Conservation (phyloP, 371 early-diverging fungal genomes). For the Capillidium heterosporum region DNA sequence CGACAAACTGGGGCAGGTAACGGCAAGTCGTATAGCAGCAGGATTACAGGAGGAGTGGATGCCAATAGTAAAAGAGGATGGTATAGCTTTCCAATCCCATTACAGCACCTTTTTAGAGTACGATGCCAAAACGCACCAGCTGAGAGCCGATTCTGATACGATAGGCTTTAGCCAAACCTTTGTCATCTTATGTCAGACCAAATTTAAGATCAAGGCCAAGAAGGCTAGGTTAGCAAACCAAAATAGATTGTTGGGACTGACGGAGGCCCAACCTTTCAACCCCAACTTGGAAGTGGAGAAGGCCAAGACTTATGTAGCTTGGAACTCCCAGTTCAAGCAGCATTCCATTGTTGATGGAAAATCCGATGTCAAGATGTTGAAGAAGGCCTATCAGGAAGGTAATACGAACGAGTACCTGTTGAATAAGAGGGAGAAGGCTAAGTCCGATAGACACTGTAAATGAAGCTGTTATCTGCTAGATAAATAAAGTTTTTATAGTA, state of each 20-base stretch:
- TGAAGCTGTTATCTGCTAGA: no score
- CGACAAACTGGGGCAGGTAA: constrained; percentile 68
- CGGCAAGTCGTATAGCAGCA: constrained; percentile 50
- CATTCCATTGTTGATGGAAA: constrained; percentile 16
- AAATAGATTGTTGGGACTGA: background rate
- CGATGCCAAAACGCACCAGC: constrained; percentile 24
- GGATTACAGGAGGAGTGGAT: constrained; percentile 70
- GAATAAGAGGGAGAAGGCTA: constrained; percentile 60
- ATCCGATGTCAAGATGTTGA: constrained; percentile 25
- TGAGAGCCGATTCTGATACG: constrained; percentile 48
- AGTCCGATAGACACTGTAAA: constrained; percentile 72
- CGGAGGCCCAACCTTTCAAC: background rate
- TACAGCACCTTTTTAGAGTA: constrained; percentile 37
- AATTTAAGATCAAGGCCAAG: constrained; percentile 14
- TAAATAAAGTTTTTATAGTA: no score
- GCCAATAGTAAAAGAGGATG: constrained; percentile 44
- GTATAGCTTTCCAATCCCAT: constrained; percentile 41
- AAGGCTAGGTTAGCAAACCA: background rate
- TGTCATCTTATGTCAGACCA: constrained; percentile 45
- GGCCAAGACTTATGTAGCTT: constrained; percentile 13
- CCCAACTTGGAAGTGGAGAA: background rate
- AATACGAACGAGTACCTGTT: constrained; percentile 53
- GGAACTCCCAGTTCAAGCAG: constrained; percentile 35
- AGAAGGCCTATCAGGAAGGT: constrained; percentile 50
- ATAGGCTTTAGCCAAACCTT: constrained; percentile 58